Evolutionary conservation across 2,329 filamentous ascomycete species (phyloP), one percentile per base, ranked within the genome.

Genomic region (Sphaerulina populicola): DNA sequence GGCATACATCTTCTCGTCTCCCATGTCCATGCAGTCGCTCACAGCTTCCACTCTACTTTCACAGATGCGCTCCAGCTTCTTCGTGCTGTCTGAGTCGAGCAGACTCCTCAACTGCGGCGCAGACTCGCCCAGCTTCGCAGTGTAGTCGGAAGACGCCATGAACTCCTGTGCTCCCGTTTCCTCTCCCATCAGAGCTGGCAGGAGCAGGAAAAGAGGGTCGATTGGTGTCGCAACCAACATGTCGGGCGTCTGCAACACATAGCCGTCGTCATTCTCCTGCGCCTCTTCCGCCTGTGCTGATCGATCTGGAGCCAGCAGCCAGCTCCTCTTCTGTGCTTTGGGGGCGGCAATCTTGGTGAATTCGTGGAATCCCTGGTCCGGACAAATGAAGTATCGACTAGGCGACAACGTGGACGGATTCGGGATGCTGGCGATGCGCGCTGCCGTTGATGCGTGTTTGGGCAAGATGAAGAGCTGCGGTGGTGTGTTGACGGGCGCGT

Each of bases 11-110:
- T 72, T 80, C 67, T 96, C 87, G 0, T 86, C 86, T 27, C 93
- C 85, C n/a, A 93, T 85, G 31, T 93, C 85, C 9, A 94, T 85
- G 0, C 78, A 84, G 62, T 96, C 89, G 69, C 90, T 94, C 4
- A 93, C 75, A 1, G 73, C 75, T 1, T 74, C 76, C 71, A 94
- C 82, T 33, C 88, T 77, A 3, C 33, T 27, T 36, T 66, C 62
- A 15, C 68, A 56, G 4, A 47, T 57, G 9, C 74, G 69, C 62
- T 86, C 81, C 44, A 69, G 63, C 30, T 43, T 60, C 6, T 55
- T 62, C 15, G 44, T 40, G 6, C 43, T 42, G 27, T 46, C 48
- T 11, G 46, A 52, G 4, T 55, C 52, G 14, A 87, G 59, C 1
- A 88, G 70, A 41, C 77, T 72, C 10, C 72, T 72, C 33, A 88